Evolutionary conservation across 164 flowering plant genomes (phyloP).

Genomic region (Macadamia integrifolia): DNA sequence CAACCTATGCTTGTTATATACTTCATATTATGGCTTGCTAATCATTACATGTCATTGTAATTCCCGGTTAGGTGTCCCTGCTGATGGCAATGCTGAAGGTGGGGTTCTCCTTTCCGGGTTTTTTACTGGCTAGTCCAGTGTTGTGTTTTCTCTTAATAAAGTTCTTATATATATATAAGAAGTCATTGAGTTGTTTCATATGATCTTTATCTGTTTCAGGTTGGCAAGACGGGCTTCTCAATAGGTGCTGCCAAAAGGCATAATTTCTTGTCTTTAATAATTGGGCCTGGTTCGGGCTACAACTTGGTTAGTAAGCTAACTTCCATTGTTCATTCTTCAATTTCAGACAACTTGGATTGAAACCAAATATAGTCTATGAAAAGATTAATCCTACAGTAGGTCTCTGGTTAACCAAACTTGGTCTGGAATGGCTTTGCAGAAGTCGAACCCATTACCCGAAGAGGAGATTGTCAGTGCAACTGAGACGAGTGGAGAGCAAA

Average conservation of each 20-base stretch:
- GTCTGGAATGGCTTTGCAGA: conserved; percentile 34
- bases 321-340: neutral
- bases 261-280: conserved; percentile 48
- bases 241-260: conserved; percentile 61
- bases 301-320: conserved; percentile 57
- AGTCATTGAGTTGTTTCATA: neutral
- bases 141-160: no score
- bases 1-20: neutral
- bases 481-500: conserved; percentile 23
- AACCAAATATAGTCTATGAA: no score
- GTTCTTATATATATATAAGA: no score
- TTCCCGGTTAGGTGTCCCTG: no score
- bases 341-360: neutral
- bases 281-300: conserved; percentile 97
- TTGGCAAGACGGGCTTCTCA: conserved; percentile 66
- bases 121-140: no score
- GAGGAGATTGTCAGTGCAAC: conserved; percentile 26
- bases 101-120: no score
- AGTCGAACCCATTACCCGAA: conserved; percentile 67
- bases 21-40: neutral
- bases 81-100: no score
- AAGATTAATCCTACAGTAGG: no score
- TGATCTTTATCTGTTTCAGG: conserved; percentile 32
- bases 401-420: neutral
- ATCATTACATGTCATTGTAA: neutral